Evolutionary conservation across 1,284 basidiomycete genomes (phyloP).

Genomic region (Fomitopsis betulina): DNA sequence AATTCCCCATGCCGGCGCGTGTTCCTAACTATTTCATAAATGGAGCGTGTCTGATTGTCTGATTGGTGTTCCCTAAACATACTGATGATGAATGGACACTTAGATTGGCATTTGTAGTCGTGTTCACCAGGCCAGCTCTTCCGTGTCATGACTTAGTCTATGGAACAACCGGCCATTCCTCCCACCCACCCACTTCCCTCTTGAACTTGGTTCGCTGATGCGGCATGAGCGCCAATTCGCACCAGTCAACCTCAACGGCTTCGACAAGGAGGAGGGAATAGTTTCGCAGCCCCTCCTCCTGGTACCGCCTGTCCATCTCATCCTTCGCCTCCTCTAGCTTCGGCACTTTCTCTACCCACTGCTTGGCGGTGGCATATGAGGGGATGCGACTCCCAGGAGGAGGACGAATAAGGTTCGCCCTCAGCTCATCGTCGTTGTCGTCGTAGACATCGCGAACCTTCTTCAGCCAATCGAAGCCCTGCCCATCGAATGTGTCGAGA

Average conservation of each 20-base stretch:
- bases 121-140: slow-evolving; percentile 10
- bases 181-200: slow-evolving; percentile 39
- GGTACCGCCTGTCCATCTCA: slow-evolving; percentile 35
- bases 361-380: slow-evolving; percentile 46
- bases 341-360: slow-evolving; percentile 47
- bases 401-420: slow-evolving; percentile 60
- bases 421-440: slow-evolving; percentile 49
- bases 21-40: no score
- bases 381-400: slow-evolving; percentile 47
- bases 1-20: no score
- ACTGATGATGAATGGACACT: no score
- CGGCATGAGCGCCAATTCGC: slow-evolving; percentile 52
- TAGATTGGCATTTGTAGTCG: background rate
- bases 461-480: slow-evolving; percentile 56
- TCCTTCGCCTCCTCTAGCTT: slow-evolving; percentile 37
- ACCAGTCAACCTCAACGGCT: slow-evolving; percentile 56
- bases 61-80: no score
- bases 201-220: slow-evolving; percentile 52
- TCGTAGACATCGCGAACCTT: slow-evolving; percentile 50
- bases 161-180: slow-evolving; percentile 53
- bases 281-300: slow-evolving; percentile 49
- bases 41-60: no score
- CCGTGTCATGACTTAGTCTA: slow-evolving; percentile 18
- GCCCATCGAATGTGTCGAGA: slow-evolving; percentile 31
- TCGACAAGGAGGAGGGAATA: slow-evolving; percentile 65